Base-by-base conservation (phyloP, 257 asterid species). In the Perilla frutescens region DNA sequence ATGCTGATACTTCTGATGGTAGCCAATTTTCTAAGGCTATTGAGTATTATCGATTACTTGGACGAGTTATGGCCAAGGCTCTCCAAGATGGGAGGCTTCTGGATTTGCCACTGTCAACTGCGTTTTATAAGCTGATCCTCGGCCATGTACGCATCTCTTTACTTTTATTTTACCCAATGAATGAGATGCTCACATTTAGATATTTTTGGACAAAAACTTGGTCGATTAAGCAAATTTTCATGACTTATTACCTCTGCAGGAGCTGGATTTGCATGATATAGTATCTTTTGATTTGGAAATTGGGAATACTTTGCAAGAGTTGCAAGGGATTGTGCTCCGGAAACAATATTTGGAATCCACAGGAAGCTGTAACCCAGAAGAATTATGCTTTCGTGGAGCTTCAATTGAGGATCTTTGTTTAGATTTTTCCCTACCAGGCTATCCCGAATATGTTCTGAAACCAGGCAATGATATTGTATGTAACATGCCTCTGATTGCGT, bases 31-130 rank as follows among this genome's bases (percentile, higher is more conserved):
- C 87, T 54, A 96, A 90, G 64, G 91, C 76, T 20, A 76, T 84
- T 0, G 98, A 96, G 66, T 83, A 92, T 80, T 90, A 89, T 71
- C 88, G 89, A 50, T 85, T 92, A 75, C 96, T 92, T 68, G 99
- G 99, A 54, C 88, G 93, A 80, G 95, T 90, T 78, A 88, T 90
- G 96, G 98, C 98, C 29, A 96, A 92, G 84, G 96, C 98, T 75
- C 98, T 96, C 75, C 99, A 96, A 73, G 99, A 96, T 75, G 98
- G 97, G 72, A 88, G 99, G 81, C 97, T 96, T 60, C 85, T 96
- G 85, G 99, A 96, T 85, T 69, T 96, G 76, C 96, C 99, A 14
- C 80, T 96, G 57, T 92, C 99, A 51, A 73, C 77, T 75, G 91
- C 98, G 39, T 96, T 96, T 68, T 87, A 90, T 82, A 96, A 88